Conservation (phyloP, 139 green algal species). For the Chlamydomonas sphaeroides region DNA sequence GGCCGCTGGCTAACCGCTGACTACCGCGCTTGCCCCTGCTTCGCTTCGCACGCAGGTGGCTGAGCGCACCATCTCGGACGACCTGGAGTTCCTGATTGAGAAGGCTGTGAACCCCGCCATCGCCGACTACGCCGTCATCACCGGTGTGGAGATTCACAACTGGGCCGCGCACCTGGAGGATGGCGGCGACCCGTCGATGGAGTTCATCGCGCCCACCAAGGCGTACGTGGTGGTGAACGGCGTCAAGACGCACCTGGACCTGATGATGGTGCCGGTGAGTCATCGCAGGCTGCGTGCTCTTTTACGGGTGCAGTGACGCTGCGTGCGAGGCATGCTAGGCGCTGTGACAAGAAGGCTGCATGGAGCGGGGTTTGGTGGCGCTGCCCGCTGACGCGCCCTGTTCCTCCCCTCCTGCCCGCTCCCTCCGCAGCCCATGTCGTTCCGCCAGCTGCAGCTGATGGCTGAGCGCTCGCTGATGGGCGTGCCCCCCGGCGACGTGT, state of each 20-base stretch:
- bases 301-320: too few species aligned
- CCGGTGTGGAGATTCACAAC: slow-evolving; percentile 86
- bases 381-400: neutral
- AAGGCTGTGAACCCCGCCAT: slow-evolving; percentile 78
- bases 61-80: slow-evolving; percentile 82
- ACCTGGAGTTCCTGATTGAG: slow-evolving; percentile 87
- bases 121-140: slow-evolving; percentile 88
- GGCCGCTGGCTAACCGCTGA: too few species aligned
- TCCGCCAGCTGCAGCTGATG: slow-evolving; percentile 60
- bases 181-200: slow-evolving; percentile 58
- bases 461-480: slow-evolving; percentile 36
- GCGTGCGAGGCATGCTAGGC: too few species aligned
- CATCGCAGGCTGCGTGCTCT: too few species aligned
- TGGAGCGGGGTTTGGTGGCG: too few species aligned
- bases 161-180: slow-evolving; percentile 67
- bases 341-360: too few species aligned
- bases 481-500: slow-evolving; percentile 48
- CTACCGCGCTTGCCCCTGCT: neutral
- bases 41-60: slow-evolving; percentile 35
- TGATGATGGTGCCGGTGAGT: slow-evolving; percentile 53
- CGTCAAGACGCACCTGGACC: slow-evolving; percentile 75
- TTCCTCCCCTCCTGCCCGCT: neutral
- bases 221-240: slow-evolving; percentile 80
- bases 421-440: slow-evolving; percentile 38
- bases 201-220: slow-evolving; percentile 75